Evolutionary conservation across 164 flowering plant genomes (phyloP).

Genomic region (Nymphaea colorata): DNA sequence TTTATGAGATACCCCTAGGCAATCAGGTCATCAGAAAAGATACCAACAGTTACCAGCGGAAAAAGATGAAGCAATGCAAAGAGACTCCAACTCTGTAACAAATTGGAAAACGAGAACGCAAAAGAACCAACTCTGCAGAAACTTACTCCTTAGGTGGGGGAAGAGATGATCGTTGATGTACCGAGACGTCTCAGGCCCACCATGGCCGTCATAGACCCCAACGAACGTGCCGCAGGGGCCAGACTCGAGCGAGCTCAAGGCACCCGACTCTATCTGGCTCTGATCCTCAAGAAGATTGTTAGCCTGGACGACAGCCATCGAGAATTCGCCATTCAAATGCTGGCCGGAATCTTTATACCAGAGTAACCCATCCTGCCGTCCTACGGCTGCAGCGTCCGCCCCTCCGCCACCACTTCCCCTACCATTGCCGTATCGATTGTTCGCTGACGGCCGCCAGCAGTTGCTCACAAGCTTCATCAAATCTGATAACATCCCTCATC

Average conservation of each 20-base stretch:
- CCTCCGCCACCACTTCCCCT: slow-evolving; percentile 29
- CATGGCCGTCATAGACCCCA: slow-evolving; percentile 83
- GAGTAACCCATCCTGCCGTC: slow-evolving; percentile 63
- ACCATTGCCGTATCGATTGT: slow-evolving; percentile 31
- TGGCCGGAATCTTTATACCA: slow-evolving; percentile 84
- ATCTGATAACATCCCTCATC: slow-evolving; percentile 72
- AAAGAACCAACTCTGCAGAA: neutral
- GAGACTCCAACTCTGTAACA: neutral
- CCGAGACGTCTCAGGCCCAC: slow-evolving; percentile 79
- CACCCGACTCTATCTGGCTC: slow-evolving; percentile 72
- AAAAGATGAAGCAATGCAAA: neutral
- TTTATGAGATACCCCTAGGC: neutral
- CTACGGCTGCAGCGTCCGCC: slow-evolving; percentile 13
- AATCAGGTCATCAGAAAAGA: neutral
- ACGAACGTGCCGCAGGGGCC: slow-evolving; percentile 76
- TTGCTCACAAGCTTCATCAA: slow-evolving; percentile 59
- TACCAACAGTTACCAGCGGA: neutral
- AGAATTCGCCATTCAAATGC: slow-evolving; percentile 62
- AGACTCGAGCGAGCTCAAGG: slow-evolving; percentile 41
- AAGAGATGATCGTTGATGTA: slow-evolving; percentile 61
- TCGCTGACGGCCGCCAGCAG: slow-evolving; percentile 47
- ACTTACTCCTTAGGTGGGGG: slow-evolving; percentile 68
- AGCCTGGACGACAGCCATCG: slow-evolving; percentile 85
- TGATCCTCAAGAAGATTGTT: slow-evolving; percentile 78
- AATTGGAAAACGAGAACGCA: neutral